These are phyloP conservation scores for Benincasa hispida DNA, from an alignment of 306 rosid genomes.

Conservation along the genomic window DNA sequence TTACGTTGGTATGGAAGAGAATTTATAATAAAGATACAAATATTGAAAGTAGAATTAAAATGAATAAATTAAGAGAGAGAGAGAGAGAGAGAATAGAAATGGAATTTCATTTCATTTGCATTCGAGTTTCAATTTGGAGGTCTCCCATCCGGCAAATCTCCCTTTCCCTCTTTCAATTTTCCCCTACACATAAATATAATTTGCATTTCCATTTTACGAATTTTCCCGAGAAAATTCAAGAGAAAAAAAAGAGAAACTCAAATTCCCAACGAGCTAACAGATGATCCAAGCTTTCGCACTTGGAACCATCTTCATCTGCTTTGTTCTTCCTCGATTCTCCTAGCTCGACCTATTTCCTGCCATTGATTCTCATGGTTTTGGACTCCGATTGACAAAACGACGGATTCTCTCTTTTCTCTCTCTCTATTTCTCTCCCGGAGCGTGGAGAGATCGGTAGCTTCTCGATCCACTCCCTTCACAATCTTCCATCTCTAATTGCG, in stretches of 20 bases:
- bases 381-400: background rate
- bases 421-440: background rate
- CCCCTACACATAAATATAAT: background rate
- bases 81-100: background rate
- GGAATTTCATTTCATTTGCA: background rate
- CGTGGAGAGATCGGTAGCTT: background rate
- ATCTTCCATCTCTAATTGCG: slow-evolving; percentile 9
- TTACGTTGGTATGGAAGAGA: no score
- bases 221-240: background rate
- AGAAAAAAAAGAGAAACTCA: no score
- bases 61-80: background rate
- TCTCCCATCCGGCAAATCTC: background rate
- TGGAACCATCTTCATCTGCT: background rate
- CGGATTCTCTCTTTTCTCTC: background rate
- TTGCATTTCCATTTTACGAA: background rate
- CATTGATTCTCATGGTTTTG: background rate
- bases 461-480: background rate
- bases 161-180: background rate
- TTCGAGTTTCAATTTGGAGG: background rate
- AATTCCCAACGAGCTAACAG: background rate
- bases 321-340: background rate
- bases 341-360: background rate
- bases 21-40: no score
- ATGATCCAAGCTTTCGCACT: background rate
- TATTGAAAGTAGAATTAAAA: no score